These are phyloP conservation scores for Phytophthora colocasiae DNA, from an alignment of 352 stramenopile species.

Conservation along the genomic window DNA sequence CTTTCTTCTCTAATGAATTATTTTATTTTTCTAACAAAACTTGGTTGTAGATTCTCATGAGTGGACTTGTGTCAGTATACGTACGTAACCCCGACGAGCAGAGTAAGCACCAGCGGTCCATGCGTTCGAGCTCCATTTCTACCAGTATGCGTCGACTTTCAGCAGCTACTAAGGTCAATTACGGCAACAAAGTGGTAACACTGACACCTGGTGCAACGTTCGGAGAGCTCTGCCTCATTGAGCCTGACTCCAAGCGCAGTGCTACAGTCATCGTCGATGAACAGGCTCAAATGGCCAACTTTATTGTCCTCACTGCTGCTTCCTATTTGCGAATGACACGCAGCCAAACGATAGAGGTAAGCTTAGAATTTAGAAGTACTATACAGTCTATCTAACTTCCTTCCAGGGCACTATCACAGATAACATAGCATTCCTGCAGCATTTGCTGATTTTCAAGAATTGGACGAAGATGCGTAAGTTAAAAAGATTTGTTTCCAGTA, in stretches of 20 bases:
- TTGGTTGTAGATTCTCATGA: constrained; percentile 74
- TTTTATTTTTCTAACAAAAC: not conserved
- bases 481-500: too few species aligned
- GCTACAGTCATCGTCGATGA: constrained; percentile 82
- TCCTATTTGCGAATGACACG: constrained; percentile 86
- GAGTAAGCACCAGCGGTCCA: constrained; percentile 59
- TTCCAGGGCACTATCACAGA: constrained; percentile 79
- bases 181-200: constrained; percentile 72
- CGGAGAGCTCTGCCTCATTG: constrained; percentile 86
- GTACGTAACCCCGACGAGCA: constrained; percentile 79
- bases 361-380: too few species aligned
- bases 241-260: constrained; percentile 86
- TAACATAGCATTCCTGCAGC: constrained; percentile 85
- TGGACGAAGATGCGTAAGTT: constrained; percentile 87
- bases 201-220: constrained; percentile 83
- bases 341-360: constrained; percentile 75
- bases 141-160: constrained; percentile 53
- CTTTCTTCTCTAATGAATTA: not conserved
- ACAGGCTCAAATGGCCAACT: constrained; percentile 74
- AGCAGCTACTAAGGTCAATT: constrained; percentile 47
- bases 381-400: too few species aligned
- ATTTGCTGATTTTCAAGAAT: constrained; percentile 77
- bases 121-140: constrained; percentile 54
- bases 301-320: constrained; percentile 84
- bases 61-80: constrained; percentile 75